These are phyloP conservation scores for Vachellia pachyceras DNA, from an alignment of 306 rosid species.

Conservation along the genomic window DNA sequence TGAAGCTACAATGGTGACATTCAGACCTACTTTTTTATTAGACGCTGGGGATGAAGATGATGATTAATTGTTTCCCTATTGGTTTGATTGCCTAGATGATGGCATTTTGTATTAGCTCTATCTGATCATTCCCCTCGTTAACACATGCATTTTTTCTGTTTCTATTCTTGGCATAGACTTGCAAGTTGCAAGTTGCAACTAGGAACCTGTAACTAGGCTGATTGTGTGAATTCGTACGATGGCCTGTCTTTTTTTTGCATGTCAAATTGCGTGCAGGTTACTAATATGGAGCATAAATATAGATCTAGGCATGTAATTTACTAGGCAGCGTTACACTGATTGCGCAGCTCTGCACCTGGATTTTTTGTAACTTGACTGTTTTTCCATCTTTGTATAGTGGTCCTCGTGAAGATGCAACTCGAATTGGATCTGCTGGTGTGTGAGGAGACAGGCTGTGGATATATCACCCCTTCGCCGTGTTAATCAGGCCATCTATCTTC, in stretches of 20 bases:
- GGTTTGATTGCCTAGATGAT: constrained; percentile 53
- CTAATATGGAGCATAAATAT: neutral
- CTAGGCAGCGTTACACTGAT: neutral
- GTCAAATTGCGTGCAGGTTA: neutral
- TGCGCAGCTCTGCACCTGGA: neutral
- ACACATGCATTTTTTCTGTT: neutral
- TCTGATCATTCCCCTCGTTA: constrained; percentile 44
- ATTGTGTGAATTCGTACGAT: neutral
- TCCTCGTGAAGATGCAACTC: constrained; percentile 74
- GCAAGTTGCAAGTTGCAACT: too few species aligned
- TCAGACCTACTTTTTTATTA: neutral
- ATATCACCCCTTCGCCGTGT: constrained; percentile 71
- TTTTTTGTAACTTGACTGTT: neutral
- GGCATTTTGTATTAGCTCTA: constrained; percentile 39
- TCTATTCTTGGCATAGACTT: neutral
- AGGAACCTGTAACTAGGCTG: neutral
- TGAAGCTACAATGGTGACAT: neutral
- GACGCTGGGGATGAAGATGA: constrained; percentile 41
- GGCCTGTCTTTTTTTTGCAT: neutral
- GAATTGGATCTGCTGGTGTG: constrained; percentile 80
- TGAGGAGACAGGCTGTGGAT: constrained; percentile 75
- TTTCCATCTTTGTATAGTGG: constrained; percentile 45
- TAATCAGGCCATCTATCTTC: constrained; percentile 70
- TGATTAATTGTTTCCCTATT: constrained; percentile 44
- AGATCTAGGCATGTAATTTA: neutral